Conservation (phyloP, 2,329 filamentous ascomycete genomes). For the Exophiala phaeomuriformis region DNA sequence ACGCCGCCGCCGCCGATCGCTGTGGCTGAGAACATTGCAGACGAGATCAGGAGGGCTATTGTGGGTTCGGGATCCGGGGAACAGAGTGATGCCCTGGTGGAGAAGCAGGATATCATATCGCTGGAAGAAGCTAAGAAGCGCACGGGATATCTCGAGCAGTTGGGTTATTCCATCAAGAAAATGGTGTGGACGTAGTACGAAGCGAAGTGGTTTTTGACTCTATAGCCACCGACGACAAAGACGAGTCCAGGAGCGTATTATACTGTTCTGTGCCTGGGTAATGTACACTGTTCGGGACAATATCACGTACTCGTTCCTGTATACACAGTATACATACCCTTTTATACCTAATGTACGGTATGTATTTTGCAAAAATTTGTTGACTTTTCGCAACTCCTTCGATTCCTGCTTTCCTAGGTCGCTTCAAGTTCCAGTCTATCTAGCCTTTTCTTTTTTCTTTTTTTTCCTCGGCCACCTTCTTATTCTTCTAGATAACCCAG, state of each 20-base stretch:
- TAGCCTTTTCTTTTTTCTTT: no score
- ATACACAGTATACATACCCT: no score
- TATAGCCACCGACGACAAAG: neutral
- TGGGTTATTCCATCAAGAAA: conserved; percentile 87
- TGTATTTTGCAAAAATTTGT: no score
- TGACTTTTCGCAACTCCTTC: no score
- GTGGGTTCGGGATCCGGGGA: conserved; percentile 29
- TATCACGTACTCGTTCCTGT: no score
- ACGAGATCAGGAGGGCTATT: conserved; percentile 66
- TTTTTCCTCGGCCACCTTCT: no score
- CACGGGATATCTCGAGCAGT: conserved; percentile 76
- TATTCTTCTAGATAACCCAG: no score
- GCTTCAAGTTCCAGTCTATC: no score
- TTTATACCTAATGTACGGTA: no score
- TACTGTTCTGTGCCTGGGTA: no score
- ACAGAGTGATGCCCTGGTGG: conserved; percentile 35
- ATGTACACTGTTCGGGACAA: no score
- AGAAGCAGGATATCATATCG: conserved; percentile 68
- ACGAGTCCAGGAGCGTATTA: neutral
- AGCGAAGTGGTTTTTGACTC: neutral
- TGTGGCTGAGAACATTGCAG: conserved; percentile 59
- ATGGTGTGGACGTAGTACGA: conserved; percentile 65
- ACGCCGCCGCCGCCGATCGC: conserved; percentile 28
- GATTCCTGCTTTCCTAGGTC: no score
- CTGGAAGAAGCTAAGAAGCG: conserved; percentile 77